These are phyloP conservation scores for Quercus alba DNA, from an alignment of 306 rosid species.

Conservation along the genomic window DNA sequence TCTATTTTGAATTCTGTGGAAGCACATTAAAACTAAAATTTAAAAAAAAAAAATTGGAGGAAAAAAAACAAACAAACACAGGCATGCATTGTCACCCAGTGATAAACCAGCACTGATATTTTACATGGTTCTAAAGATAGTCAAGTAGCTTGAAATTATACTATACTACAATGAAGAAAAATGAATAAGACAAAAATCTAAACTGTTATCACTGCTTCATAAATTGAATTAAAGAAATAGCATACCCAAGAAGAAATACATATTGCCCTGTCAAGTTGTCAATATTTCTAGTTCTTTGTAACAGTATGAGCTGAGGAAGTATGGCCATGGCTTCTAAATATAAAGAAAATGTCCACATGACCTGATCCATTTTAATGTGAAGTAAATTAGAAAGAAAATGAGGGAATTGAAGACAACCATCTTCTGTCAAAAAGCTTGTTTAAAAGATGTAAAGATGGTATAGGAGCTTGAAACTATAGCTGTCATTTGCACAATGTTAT, in stretches of 20 bases:
- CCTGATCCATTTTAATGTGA: slow-evolving; percentile 41
- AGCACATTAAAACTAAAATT: neutral
- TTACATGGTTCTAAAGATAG: neutral
- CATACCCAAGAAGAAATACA: slow-evolving; percentile 84
- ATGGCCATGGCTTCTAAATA: slow-evolving; percentile 93
- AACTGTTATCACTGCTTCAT: neutral
- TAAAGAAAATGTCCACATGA: slow-evolving; percentile 88
- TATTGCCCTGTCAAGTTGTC: slow-evolving; percentile 94
- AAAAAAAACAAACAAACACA: neutral
- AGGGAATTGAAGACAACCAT: slow-evolving; percentile 11
- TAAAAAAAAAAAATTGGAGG: too few relatives aligned
- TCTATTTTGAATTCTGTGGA: neutral
- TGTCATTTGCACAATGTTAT: neutral
- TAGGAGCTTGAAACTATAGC: neutral
- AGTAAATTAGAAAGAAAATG: slow-evolving; percentile 13
- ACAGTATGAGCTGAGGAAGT: slow-evolving; percentile 79
- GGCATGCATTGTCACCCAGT: neutral
- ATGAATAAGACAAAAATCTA: neutral
- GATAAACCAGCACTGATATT: neutral
- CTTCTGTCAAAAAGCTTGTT: neutral
- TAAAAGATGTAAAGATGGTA: slow-evolving; percentile 6
- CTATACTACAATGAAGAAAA: neutral
- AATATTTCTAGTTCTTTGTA: slow-evolving; percentile 88
- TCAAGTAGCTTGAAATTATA: neutral
- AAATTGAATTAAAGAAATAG: neutral